These are phyloP conservation scores for Fusarium caatingaense DNA, from an alignment of 2,329 filamentous ascomycete genomes.

Conservation along the genomic window DNA sequence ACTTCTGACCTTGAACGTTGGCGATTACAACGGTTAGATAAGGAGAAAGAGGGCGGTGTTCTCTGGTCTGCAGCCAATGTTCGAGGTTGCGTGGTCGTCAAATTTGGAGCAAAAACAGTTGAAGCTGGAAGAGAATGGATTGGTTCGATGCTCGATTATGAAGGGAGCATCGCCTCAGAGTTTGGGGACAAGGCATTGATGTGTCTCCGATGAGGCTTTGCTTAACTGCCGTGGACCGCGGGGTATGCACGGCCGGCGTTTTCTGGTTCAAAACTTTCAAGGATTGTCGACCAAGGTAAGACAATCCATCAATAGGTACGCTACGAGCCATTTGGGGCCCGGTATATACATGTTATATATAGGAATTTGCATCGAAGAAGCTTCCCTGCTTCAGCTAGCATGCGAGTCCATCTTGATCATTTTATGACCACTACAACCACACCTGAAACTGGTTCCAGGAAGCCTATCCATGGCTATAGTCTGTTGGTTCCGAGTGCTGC, in stretches of 20 bases:
- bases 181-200: conserved; percentile 87
- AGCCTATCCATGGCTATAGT: too few species aligned
- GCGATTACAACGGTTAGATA: conserved; percentile 65
- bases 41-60: conserved; percentile 70
- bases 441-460: background rate
- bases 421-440: background rate
- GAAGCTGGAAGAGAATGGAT: conserved; percentile 87
- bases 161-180: conserved; percentile 74
- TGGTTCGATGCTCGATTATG: conserved; percentile 76
- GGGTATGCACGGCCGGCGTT: background rate
- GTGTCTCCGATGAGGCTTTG: conserved; percentile 70
- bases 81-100: conserved; percentile 87
- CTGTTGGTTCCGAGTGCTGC: background rate
- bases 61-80: conserved; percentile 87
- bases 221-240: background rate
- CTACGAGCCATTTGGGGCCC: background rate
- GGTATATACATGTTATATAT: background rate
- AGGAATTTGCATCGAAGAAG: background rate
- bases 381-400: background rate
- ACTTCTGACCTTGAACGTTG: conserved; percentile 61
- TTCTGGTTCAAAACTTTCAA: background rate
- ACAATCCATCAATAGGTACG: background rate
- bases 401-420: background rate
- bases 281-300: background rate
- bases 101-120: conserved; percentile 85